Conservation (phyloP, 2,329 filamentous ascomycete species). For the Exophiala sp. region DNA sequence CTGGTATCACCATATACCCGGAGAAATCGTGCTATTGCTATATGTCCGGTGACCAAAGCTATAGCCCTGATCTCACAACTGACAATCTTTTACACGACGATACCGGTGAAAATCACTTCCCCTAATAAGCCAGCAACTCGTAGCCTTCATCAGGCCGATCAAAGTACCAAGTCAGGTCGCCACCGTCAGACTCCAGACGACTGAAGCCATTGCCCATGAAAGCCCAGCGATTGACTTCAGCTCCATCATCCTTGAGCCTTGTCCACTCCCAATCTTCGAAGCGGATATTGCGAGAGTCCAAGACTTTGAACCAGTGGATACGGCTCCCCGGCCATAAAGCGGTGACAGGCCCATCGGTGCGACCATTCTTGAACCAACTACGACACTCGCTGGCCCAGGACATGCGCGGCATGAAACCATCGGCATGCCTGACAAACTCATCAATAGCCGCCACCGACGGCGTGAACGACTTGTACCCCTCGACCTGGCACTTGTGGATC, state of each 20-base stretch:
- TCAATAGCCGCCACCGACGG: constrained; percentile 27
- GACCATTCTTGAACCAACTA: constrained; percentile 38
- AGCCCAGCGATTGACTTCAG: not conserved
- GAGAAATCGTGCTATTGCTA: too few relatives aligned
- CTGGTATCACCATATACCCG: too few relatives aligned
- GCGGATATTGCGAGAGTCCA: constrained; percentile 22
- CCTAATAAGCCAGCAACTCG: not conserved
- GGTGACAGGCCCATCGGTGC: constrained; percentile 22
- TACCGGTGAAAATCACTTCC: too few relatives aligned
- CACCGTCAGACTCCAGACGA: not conserved
- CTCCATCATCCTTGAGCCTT: not conserved
- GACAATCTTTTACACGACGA: too few relatives aligned
- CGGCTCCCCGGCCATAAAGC: constrained; percentile 20
- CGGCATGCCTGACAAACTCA: constrained; percentile 37
- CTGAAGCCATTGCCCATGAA: not conserved
- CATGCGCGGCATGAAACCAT: constrained; percentile 36
- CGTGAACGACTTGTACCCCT: constrained; percentile 17
- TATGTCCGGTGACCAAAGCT: too few relatives aligned
- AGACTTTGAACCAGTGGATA: constrained; percentile 29
- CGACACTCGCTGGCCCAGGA: constrained; percentile 34
- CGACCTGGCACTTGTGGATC: constrained; percentile 26
- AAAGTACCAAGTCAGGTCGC: not conserved
- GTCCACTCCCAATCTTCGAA: constrained; percentile 28
- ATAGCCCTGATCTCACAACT: too few relatives aligned
- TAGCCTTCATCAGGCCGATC: not conserved